Percentiles rank a stretch among this genome's conserved stretches.
These are phyloP conservation scores for Cicer judaicum DNA, from an alignment of 306 rosid genomes.

Conservation along the genomic window DNA sequence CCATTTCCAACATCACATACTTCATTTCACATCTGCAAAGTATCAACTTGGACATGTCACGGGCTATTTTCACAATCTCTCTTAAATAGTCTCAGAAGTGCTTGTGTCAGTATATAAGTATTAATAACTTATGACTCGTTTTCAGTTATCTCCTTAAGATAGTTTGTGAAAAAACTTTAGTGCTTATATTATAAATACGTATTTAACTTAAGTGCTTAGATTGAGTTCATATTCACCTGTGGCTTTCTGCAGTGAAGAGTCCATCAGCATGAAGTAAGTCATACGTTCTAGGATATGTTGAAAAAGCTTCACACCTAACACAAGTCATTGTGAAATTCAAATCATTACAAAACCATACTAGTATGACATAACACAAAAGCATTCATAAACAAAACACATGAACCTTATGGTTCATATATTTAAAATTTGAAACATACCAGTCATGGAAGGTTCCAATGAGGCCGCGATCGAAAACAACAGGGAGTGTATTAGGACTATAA, in stretches of 20 bases:
- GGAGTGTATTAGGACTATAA: constrained; percentile 75
- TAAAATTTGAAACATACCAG: constrained; percentile 60
- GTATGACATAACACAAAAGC: background rate
- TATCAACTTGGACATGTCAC: background rate
- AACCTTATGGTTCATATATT: constrained; percentile 11
- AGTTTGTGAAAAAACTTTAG: background rate
- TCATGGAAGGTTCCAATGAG: constrained; percentile 93
- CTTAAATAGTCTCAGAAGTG: background rate
- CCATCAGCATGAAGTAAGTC: constrained; percentile 97
- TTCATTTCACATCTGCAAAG: constrained; percentile 89
- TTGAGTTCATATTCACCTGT: constrained; percentile 62
- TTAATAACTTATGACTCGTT: background rate
- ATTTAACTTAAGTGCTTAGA: background rate
- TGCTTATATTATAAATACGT: background rate
- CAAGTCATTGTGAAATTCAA: constrained; percentile 10
- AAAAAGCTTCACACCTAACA: constrained; percentile 95
- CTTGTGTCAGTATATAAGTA: background rate
- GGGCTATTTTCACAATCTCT: background rate
- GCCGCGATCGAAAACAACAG: constrained; percentile 89
- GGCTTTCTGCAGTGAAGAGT: constrained; percentile 87
- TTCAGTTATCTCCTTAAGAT: background rate
- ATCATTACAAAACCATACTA: constrained; percentile 33
- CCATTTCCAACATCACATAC: constrained; percentile 90
- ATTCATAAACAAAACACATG: constrained; percentile 12
- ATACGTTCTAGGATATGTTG: constrained; percentile 95